phyloP scores from a whole-genome alignment of 129 eudicot genomes.

The Pittosporum tobira region DNA sequence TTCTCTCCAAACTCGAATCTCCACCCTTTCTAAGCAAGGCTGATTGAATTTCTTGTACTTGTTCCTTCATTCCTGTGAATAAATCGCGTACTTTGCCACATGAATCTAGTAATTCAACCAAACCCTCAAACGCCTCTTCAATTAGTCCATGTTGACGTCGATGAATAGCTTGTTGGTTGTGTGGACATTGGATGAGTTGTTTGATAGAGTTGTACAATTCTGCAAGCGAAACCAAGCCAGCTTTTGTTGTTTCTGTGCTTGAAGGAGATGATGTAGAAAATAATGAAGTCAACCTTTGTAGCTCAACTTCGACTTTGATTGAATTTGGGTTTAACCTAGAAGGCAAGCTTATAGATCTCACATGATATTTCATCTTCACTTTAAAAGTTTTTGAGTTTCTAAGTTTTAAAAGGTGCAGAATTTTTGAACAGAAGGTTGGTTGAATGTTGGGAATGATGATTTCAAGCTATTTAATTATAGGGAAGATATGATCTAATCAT shows the following conservation, averaged over 20 bases:
- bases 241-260: conserved; percentile 25
- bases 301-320: conserved; percentile 26
- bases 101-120: not conserved
- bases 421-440: no score
- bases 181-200: conserved; percentile 34
- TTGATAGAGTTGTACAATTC: conserved; percentile 44
- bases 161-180: conserved; percentile 26
- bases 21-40: conserved; percentile 25
- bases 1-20: conserved; percentile 17
- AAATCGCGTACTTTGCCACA: not conserved
- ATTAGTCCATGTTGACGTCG: conserved; percentile 19
- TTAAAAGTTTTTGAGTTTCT: no score
- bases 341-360: conserved; percentile 48
- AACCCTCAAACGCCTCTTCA: conserved; percentile 29
- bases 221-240: conserved; percentile 30
- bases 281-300: conserved; percentile 24
- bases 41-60: conserved; percentile 20
- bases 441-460: no score
- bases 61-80: conserved; percentile 1
- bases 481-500: not conserved
- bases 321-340: conserved; percentile 33
- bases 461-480: conserved; percentile 11
- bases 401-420: no score
- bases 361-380: no score
- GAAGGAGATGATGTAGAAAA: conserved; percentile 11